These are phyloP conservation scores for Phytophthora pluvialis DNA, from an alignment of 352 stramenopile species.

Conservation along the genomic window DNA sequence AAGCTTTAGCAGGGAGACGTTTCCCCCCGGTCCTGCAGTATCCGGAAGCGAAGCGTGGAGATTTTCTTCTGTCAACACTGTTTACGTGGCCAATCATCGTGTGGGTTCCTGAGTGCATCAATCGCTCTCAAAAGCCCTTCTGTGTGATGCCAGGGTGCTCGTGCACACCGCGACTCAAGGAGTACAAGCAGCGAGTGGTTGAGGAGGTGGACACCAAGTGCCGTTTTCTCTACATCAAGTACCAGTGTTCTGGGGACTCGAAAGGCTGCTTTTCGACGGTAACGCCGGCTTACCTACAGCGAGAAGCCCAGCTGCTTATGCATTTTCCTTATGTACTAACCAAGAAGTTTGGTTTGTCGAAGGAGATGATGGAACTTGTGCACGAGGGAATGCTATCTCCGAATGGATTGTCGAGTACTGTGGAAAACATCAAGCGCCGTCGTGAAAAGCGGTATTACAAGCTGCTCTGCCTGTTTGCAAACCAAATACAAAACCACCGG, in stretches of 20 bases:
- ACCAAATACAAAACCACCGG: too few species aligned
- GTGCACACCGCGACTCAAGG: slow-evolving; percentile 7
- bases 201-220: slow-evolving; percentile 12
- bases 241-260: slow-evolving; percentile 1
- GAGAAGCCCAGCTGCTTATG: background rate
- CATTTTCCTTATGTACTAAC: background rate
- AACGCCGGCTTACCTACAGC: background rate
- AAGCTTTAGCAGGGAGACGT: background rate
- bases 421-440: slow-evolving; percentile 4
- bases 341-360: background rate
- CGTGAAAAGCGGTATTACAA: slow-evolving; percentile 19
- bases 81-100: background rate
- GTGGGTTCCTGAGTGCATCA: background rate
- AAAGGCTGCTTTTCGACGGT: slow-evolving; percentile 9
- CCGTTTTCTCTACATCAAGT: slow-evolving; percentile 21
- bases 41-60: background rate
- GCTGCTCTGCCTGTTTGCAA: slow-evolving; percentile 4
- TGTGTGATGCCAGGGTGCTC: background rate
- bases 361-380: slow-evolving; percentile 4
- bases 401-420: slow-evolving; percentile 3
- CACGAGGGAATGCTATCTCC: slow-evolving; percentile 8
- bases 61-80: background rate
- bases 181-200: slow-evolving; percentile 13
- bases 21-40: background rate
- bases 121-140: background rate